Percentiles rank a stretch among this genome's conserved stretches.
Conservation (phyloP, 345 rosid species). For the Rhodomyrtus tomentosa region DNA sequence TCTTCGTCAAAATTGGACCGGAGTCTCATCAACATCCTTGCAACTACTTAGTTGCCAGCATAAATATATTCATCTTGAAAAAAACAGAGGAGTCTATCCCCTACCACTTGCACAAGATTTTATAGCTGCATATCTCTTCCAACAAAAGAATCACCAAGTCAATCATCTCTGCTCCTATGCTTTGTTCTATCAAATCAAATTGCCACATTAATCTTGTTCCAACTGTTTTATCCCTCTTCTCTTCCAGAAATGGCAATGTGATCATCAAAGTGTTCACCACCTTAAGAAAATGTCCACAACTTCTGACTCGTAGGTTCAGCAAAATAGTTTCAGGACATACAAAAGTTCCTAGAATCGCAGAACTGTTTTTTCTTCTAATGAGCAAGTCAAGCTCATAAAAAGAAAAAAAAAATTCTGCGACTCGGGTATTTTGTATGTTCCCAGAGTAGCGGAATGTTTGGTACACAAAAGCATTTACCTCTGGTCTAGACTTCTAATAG, state of each 20-base stretch:
- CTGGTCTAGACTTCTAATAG: neutral
- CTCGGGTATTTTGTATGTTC: neutral
- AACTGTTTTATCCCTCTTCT: neutral
- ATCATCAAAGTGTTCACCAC: neutral
- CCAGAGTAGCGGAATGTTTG: neutral
- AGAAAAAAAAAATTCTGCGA: neutral
- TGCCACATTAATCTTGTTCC: neutral
- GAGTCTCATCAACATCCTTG: neutral
- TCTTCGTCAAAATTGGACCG: neutral
- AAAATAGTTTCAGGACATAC: neutral
- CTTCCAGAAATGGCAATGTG: neutral
- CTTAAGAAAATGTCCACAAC: neutral
- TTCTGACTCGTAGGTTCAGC: neutral
- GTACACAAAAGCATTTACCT: neutral
- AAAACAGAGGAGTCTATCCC: neutral
- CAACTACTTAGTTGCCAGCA: neutral
- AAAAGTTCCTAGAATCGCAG: neutral
- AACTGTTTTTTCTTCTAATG: neutral
- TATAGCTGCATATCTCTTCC: neutral
- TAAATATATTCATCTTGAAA: neutral
- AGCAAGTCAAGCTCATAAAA: neutral
- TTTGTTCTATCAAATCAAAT: neutral
- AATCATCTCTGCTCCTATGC: neutral
- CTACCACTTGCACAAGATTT: neutral
- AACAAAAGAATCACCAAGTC: neutral